Base-by-base conservation (phyloP, 352 stramenopile species). In the Phytophthora foliorum region DNA sequence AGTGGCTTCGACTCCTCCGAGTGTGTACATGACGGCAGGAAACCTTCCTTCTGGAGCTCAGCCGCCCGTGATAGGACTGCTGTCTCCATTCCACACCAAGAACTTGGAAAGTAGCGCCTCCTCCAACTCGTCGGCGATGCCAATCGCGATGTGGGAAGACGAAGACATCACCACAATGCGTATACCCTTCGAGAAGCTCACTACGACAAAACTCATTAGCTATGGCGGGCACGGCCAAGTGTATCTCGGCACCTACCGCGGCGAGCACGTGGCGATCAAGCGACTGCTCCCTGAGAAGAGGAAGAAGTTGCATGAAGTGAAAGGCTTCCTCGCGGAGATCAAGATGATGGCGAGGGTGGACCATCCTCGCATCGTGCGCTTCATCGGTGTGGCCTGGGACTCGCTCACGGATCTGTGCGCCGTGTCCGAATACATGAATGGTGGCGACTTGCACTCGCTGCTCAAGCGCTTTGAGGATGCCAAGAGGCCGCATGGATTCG, bases 371-470 rank as follows among this genome's bases (percentile, higher is more conserved):
- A 88, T 93, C 17, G 83, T 92, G 1, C 73, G 60, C 8, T 91
- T 92, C 36, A 57, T 92, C 21, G 86, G 80, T 5, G 77, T 85
- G 16, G 75, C 80, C 6, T 90, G 82, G 82, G 79, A 86, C 41
- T 58, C 78, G 1, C 68, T 84, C 39, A 76, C 49, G 17, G 77
- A 86, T 27, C 50, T 88, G 24, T 79, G 76, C 21, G 77, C 71
- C 5, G 80, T 90, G 19, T 88, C 80, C 8, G 82, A 90, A 56
- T 78, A 82, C 48, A 88, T 90, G 82, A 48, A 60, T 1, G 57
- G 74, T 10, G 80, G 80, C 16, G 80, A 90, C 53, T 63, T 90
- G 41, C 71, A 74, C 31, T 61, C 67, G 14, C 39, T 86, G 48
- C 54, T 90, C 2, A 45, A 51, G 6, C 67, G 72, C 6, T 81